phyloP scores from a whole-genome alignment of 2,329 filamentous ascomycete genomes.

The Pyricularia sp. region DNA sequence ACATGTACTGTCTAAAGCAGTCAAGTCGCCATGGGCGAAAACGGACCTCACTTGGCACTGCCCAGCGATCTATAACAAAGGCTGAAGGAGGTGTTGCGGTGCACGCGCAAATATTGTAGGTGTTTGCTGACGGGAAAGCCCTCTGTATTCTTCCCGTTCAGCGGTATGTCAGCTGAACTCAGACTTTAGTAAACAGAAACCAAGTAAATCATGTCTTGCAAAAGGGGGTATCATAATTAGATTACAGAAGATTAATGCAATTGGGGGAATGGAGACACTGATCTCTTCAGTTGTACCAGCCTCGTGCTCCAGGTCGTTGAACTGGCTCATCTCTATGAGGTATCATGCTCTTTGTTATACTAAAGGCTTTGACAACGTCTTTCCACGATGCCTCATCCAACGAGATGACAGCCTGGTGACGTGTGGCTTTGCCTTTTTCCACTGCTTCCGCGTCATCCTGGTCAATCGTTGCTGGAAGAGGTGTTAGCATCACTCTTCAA shows the following conservation, averaged over 20 bases:
- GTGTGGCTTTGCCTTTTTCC: conserved; percentile 36
- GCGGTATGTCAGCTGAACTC: neutral
- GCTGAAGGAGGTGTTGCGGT: neutral
- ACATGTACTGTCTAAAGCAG: neutral
- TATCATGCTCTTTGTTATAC: conserved; percentile 71
- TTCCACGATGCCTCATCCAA: conserved; percentile 79
- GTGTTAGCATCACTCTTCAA: neutral
- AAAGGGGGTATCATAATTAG: neutral
- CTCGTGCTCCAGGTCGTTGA: conserved; percentile 35
- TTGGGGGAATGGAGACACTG: neutral
- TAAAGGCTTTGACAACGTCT: conserved; percentile 60
- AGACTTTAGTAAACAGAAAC: neutral
- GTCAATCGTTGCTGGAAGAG: conserved; percentile 3
- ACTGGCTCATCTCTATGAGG: conserved; percentile 57
- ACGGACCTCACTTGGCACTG: neutral
- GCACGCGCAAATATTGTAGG: neutral
- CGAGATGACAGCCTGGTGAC: conserved; percentile 78
- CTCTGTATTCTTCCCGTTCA: neutral
- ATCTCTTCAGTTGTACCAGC: conserved; percentile 3
- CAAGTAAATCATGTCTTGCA: neutral
- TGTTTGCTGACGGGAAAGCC: neutral
- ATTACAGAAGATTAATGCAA: neutral
- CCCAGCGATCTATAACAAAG: neutral
- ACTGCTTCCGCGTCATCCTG: conserved; percentile 33
- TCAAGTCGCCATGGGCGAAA: neutral